phyloP scores from a whole-genome alignment of 2,329 filamentous ascomycete genomes.

The Neofusicoccum parvum region DNA sequence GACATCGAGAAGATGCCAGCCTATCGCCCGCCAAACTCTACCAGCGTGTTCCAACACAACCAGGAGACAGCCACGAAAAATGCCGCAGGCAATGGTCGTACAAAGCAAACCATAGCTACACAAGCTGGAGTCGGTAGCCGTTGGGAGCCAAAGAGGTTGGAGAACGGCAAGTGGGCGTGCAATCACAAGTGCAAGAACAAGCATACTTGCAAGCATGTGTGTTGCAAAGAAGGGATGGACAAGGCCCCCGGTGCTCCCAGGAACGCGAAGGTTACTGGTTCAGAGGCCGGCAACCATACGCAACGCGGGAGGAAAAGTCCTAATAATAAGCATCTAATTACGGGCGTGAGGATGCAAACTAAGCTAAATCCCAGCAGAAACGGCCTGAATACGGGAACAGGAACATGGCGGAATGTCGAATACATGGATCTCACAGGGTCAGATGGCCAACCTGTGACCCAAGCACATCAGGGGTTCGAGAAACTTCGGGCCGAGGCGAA shows the following conservation, averaged over 20 bases:
- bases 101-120: constrained; percentile 21
- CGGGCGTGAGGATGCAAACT: constrained; percentile 4
- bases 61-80: constrained; percentile 8
- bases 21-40: constrained; percentile 23
- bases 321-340: constrained; percentile 17
- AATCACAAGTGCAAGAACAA: constrained; percentile 70
- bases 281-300: constrained; percentile 13
- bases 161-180: constrained; percentile 74
- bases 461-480: constrained; percentile 16
- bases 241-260: constrained; percentile 56
- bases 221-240: constrained; percentile 71
- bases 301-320: constrained; percentile 6
- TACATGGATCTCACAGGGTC: constrained; percentile 14
- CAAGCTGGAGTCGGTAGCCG: not conserved
- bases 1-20: constrained; percentile 51
- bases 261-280: not conserved
- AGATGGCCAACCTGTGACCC: constrained; percentile 10
- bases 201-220: constrained; percentile 67
- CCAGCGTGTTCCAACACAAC: not conserved
- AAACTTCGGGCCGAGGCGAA: constrained; percentile 17
- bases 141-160: constrained; percentile 54
- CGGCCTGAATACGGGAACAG: constrained; percentile 1
- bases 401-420: constrained; percentile 15
- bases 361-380: not conserved
- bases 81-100: not conserved